Base-by-base conservation (phyloP, 345 rosid species). In the Cardiospermum halicacabum region DNA sequence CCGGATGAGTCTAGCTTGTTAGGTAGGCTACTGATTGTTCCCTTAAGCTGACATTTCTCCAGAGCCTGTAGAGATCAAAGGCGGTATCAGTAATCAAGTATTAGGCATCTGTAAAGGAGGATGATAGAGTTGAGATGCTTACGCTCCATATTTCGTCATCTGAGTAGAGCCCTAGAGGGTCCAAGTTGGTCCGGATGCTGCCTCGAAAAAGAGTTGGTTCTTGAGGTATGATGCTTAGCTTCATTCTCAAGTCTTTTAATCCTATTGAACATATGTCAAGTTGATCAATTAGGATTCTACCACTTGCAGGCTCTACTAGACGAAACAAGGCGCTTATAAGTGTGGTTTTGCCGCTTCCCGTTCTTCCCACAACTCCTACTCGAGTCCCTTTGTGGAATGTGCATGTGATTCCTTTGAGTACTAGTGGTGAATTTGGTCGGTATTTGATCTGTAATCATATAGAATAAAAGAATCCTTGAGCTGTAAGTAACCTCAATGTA, bases 331-430 rank as follows among this genome's bases (percentile, higher is more conserved):
- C 92, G 63, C 92, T 86, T 69, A 92, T 89, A 4, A 92, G 69
- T 0, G 98, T 92, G 1, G 96, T 83, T 77, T 92, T 92, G 10
- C 96, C 98, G 21, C 98, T 92, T 78, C 96, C 96, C 0, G 98
- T 89, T 51, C 98, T 80, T 56, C 96, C 98, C 7, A 92, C 98
- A 48, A 89, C 87, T 55, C 98, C 96, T 0, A 87, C 85, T 73
- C 89, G 83, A 18, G 76, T 81, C 71, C 71, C 73, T 63, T 74
- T 78, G 25, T 49, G 60, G 71, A 74, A 71, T 64, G 70, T 67
- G 68, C 78, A 77, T 5, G 47, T 74, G 65, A 77, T 77, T 40
- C 75, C 81, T 56, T 74, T 67, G 0, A 77, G 72, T 37, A 74
- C 69, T 11, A 77, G 42, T 3, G 81, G 81, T 18, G 71, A 50